Evolutionary conservation across 345 rosid species (phyloP), one percentile per base, ranked within the genome.

Genomic region (Dimocarpus longan): DNA sequence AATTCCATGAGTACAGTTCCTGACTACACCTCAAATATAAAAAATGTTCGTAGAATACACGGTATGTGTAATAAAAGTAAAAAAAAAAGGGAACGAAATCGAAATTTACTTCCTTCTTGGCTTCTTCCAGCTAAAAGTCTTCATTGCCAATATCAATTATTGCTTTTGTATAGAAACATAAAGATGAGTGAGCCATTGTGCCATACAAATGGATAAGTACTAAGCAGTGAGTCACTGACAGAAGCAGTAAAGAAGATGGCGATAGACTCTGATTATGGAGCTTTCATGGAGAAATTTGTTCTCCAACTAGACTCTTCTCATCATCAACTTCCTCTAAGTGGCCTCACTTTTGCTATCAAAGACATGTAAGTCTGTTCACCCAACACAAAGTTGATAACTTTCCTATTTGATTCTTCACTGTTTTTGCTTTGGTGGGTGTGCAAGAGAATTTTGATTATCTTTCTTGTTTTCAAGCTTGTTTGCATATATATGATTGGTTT

Each of bases 291-390:
- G 86, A 95, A 92, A 79, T 81, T 89, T 37, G 78, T 82, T 78
- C 84, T 93, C 66, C 77, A 83, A 52, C 87, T 93, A 67, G 69
- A 59, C 72, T 70, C 92, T 70, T 81, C 94, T 46, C 74, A 89
- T 66, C 83, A 86, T 60, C 74, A 70, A 50, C 90, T 84, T 69
- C 90, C 98, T 42, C 82, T 93, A 54, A 82, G 71, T 50, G 93
- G 86, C 79, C 91, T 93, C 76, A 85, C 92, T 59, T 95, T 93
- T 84, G 93, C 98, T 42, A 83, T 93, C n/a, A 93, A 95, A 85
- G 99, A 95, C 83, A 91, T 95, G 99, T 93, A 72, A 67, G 90
- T 76, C 57, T 50, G 67, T 22, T 44, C 48, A 8, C n/a, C 65
- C 66, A 28, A 42, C 56, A 71, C 21, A 9, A 39, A 68, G 2